Evolutionary conservation across 768 basidiomycete genomes (phyloP).

Genomic region (Pulveroboletus sp.): DNA sequence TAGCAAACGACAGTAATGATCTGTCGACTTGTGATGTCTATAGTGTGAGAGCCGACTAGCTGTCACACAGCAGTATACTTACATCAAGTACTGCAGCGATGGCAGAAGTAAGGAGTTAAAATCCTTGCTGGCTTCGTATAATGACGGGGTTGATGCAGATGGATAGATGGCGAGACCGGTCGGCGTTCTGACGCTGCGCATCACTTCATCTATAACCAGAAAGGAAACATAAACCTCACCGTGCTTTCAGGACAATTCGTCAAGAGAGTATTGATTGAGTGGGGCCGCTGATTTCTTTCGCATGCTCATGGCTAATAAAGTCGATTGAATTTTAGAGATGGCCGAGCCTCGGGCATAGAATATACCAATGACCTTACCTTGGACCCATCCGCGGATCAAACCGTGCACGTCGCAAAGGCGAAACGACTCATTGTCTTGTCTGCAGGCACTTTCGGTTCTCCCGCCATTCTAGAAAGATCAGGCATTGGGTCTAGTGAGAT

Average conservation of each 20-base stretch:
- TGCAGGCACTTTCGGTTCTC: slow-evolving; percentile 53
- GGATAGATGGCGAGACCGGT: slow-evolving; percentile 49
- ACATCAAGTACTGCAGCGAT: slow-evolving; percentile 35
- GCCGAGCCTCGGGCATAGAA: slow-evolving; percentile 46
- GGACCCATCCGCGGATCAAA: slow-evolving; percentile 21
- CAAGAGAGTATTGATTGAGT: slow-evolving; percentile 49
- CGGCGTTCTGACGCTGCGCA: slow-evolving; percentile 55
- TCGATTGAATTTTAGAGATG: slow-evolving; percentile 15
- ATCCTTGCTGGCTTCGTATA: neutral
- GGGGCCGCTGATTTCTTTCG: slow-evolving; percentile 6
- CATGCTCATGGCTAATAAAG: neutral
- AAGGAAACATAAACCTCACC: slow-evolving; percentile 39
- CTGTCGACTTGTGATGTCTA: slow-evolving; percentile 44
- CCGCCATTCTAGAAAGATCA: slow-evolving; percentile 55
- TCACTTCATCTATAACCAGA: slow-evolving; percentile 47
- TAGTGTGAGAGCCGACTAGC: slow-evolving; percentile 37
- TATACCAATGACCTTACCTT: slow-evolving; percentile 36
- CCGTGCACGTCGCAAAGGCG: slow-evolving; percentile 30
- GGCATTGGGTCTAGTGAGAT: slow-evolving; percentile 59
- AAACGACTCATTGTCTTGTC: slow-evolving; percentile 47
- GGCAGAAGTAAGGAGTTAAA: slow-evolving; percentile 43
- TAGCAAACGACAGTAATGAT: slow-evolving; percentile 44
- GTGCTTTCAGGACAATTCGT: slow-evolving; percentile 42
- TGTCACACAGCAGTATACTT: neutral
- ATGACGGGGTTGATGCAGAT: slow-evolving; percentile 34